Evolutionary conservation across 2,329 filamentous ascomycete genomes (phyloP).

Genomic region (Cytospora paraplurivora): DNA sequence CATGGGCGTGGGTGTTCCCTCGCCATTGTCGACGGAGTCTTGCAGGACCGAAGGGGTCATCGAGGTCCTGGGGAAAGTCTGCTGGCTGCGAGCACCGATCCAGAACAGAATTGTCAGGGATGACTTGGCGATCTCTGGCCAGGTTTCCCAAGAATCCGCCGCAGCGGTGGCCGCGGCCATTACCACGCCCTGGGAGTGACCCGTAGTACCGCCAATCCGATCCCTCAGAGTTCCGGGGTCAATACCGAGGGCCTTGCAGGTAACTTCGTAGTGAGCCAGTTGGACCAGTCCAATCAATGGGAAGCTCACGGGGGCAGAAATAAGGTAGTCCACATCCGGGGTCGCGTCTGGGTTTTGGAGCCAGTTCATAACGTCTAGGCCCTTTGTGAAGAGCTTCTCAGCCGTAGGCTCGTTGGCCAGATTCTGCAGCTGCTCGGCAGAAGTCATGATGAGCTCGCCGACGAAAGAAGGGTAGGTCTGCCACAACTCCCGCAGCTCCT

Average conservation of each 20-base stretch:
- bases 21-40: constrained; percentile 90
- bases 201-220: constrained; percentile 83
- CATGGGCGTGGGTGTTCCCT: constrained; percentile 97
- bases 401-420: constrained; percentile 82
- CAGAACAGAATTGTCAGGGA: constrained; percentile 95
- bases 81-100: constrained; percentile 96
- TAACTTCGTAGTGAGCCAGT: constrained; percentile 91
- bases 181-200: constrained; percentile 95
- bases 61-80: constrained; percentile 94
- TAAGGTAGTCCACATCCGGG: constrained; percentile 90
- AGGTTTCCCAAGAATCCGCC: constrained; percentile 90
- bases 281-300: constrained; percentile 95
- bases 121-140: constrained; percentile 75
- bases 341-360: constrained; percentile 85
- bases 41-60: constrained; percentile 87
- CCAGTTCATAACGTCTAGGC: constrained; percentile 94
- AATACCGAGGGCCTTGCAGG: constrained; percentile 86
- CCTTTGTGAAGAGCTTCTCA: constrained; percentile 95
- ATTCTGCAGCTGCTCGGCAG: constrained; percentile 84
- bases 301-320: constrained; percentile 93
- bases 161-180: constrained; percentile 90
- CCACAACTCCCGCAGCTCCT: constrained; percentile 91
- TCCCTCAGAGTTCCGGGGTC: constrained; percentile 87
- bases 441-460: constrained; percentile 77
- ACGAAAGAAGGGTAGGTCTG: constrained; percentile 89